Percentiles rank a stretch among this genome's conserved stretches.
These are phyloP conservation scores for Salvia miltiorrhiza DNA, from an alignment of 257 asterid species.

Conservation along the genomic window DNA sequence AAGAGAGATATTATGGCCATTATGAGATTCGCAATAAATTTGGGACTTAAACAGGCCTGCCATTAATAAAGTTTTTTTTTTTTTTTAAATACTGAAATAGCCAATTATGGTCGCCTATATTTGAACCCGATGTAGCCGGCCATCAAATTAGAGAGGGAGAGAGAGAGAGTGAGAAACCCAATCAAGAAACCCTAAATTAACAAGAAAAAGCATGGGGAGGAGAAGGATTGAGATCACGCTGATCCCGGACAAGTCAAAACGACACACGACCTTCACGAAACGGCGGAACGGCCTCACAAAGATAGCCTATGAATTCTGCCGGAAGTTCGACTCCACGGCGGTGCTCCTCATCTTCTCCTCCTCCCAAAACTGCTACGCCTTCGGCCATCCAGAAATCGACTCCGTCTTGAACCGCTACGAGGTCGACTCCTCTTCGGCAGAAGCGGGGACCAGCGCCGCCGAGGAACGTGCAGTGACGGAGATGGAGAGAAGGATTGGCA, in stretches of 20 bases:
- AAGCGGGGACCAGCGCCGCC: neutral
- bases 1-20: too few species aligned
- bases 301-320: slow-evolving; percentile 31
- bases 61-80: too few species aligned
- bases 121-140: too few species aligned
- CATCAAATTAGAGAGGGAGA: too few species aligned
- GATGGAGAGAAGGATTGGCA: neutral
- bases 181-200: slow-evolving; percentile 10
- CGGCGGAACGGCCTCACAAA: slow-evolving; percentile 46
- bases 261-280: slow-evolving; percentile 54
- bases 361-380: slow-evolving; percentile 37
- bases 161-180: too few species aligned
- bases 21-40: too few species aligned
- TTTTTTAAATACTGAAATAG: too few species aligned
- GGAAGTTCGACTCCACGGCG: slow-evolving; percentile 20
- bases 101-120: too few species aligned
- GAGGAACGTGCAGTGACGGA: neutral
- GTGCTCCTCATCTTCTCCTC: slow-evolving; percentile 36
- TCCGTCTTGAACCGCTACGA: slow-evolving; percentile 27
- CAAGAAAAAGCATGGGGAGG: slow-evolving; percentile 1
- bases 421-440: neutral
- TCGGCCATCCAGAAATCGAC: slow-evolving; percentile 33
- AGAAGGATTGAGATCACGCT: slow-evolving; percentile 32
- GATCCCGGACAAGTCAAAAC: slow-evolving; percentile 34
- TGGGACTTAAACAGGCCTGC: too few species aligned